These are phyloP conservation scores for Agaricus sinodeliciosus DNA, from an alignment of 768 basidiomycete species.

Conservation along the genomic window DNA sequence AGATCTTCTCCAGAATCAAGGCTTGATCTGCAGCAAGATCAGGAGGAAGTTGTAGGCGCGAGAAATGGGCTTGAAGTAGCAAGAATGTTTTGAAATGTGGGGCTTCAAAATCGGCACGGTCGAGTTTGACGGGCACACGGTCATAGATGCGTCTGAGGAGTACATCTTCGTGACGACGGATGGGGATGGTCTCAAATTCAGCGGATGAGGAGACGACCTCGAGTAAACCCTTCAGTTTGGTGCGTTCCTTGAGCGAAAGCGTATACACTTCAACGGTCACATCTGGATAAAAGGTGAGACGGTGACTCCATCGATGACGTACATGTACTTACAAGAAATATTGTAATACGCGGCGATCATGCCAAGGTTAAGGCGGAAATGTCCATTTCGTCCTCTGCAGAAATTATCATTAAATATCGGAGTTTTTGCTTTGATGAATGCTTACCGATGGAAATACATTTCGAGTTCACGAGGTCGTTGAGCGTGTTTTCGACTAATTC, in stretches of 20 bases:
- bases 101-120: constrained; percentile 75
- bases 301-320: background rate
- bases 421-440: background rate
- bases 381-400: constrained; percentile 87
- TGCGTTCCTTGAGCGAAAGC: constrained; percentile 89
- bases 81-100: constrained; percentile 99
- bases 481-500: constrained; percentile 94
- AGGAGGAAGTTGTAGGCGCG: constrained; percentile 83
- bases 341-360: constrained; percentile 99
- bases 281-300: constrained; percentile 37
- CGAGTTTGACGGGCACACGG: constrained; percentile 93
- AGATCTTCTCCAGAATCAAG: constrained; percentile 81
- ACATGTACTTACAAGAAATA: constrained; percentile 64
- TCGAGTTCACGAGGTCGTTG: constrained; percentile 86
- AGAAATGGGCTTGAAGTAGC: constrained; percentile 94
- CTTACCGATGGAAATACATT: constrained; percentile 86
- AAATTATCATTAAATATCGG: background rate
- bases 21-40: constrained; percentile 92
- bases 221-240: constrained; percentile 92
- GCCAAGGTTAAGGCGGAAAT: constrained; percentile 88
- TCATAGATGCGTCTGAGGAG: constrained; percentile 89
- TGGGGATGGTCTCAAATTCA: constrained; percentile 93
- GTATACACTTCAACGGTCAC: constrained; percentile 97
- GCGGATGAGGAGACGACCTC: constrained; percentile 97
- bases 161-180: constrained; percentile 87